phyloP scores from a whole-genome alignment of 192 early-diverging fungal species.

The Coemansia erecta region DNA sequence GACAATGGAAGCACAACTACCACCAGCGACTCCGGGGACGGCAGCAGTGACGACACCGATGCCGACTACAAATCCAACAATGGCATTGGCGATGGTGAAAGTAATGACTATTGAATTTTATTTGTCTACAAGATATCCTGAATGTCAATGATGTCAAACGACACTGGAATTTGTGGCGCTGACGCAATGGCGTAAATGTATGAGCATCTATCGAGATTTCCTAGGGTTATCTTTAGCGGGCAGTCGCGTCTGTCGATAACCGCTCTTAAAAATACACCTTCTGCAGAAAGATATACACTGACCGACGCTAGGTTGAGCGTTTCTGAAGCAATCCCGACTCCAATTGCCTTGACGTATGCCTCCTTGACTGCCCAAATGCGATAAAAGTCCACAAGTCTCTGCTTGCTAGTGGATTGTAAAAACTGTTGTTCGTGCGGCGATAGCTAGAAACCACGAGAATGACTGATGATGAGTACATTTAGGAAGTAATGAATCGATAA shows the following conservation, averaged over 20 bases:
- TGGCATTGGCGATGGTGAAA: neutral
- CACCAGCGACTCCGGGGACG: neutral
- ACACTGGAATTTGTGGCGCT: neutral
- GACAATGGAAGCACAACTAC: neutral
- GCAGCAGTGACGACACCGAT: neutral
- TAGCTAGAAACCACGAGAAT: conserved; percentile 25
- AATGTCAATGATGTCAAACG: conserved; percentile 2
- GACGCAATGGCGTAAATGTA: conserved; percentile 8
- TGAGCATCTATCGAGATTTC: neutral
- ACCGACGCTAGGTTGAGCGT: conserved; percentile 14
- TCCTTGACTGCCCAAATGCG: conserved; percentile 46
- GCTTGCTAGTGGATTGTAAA: neutral
- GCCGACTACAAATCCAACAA: neutral
- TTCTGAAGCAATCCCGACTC: conserved; percentile 19
- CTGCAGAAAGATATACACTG: conserved; percentile 7
- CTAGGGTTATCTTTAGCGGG: neutral
- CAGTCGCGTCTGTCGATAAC: neutral
- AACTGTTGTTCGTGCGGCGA: conserved; percentile 18
- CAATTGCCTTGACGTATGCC: conserved; percentile 42
- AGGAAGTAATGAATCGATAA: neutral
- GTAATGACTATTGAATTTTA: neutral
- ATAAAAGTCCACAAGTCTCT: conserved; percentile 31
- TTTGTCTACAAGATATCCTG: neutral
- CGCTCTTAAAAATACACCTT: neutral
- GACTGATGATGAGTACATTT: neutral